These are phyloP conservation scores for Kitagawia praeruptora DNA, from an alignment of 129 eudicot genomes.

Conservation along the genomic window DNA sequence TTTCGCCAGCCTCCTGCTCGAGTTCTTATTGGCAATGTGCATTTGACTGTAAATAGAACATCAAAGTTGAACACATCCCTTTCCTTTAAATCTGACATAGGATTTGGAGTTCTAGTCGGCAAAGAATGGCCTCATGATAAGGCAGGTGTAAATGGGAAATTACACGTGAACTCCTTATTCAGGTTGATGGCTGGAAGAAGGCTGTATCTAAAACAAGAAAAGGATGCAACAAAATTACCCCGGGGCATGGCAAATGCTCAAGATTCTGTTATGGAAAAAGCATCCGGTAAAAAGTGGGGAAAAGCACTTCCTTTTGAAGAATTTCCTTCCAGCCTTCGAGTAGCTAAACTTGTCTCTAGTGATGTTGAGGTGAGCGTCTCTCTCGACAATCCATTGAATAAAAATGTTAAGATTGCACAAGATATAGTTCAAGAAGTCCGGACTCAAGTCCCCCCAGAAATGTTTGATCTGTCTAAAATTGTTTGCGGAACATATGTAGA, in stretches of 20 bases:
- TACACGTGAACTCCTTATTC: constrained; percentile 43
- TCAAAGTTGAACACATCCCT: constrained; percentile 39
- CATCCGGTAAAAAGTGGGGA: constrained; percentile 67
- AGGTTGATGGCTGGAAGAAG: constrained; percentile 71
- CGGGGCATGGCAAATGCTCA: constrained; percentile 22
- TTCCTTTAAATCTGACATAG: constrained; percentile 44
- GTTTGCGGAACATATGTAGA: constrained; percentile 93
- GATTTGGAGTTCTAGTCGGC: constrained; percentile 50
- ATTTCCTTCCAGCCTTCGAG: constrained; percentile 72
- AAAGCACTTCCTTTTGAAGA: constrained; percentile 50
- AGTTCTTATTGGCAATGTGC: constrained; percentile 61
- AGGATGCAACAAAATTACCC: constrained; percentile 14
- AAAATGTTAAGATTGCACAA: constrained; percentile 39
- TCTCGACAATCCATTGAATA: constrained; percentile 45
- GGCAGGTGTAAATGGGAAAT: constrained; percentile 52
- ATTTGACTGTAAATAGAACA: constrained; percentile 41
- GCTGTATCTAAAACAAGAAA: constrained; percentile 51
- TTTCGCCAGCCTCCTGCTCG: constrained; percentile 73
- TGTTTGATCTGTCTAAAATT: constrained; percentile 77
- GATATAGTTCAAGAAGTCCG: constrained; percentile 57
- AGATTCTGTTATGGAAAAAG: constrained; percentile 39
- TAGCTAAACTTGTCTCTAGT: constrained; percentile 51
- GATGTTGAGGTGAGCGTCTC: constrained; percentile 51
- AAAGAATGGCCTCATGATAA: constrained; percentile 76
- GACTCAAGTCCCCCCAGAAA: constrained; percentile 74